Conservation (phyloP, 192 early-diverging fungal genomes). For the Rhizophlyctis rosea region DNA sequence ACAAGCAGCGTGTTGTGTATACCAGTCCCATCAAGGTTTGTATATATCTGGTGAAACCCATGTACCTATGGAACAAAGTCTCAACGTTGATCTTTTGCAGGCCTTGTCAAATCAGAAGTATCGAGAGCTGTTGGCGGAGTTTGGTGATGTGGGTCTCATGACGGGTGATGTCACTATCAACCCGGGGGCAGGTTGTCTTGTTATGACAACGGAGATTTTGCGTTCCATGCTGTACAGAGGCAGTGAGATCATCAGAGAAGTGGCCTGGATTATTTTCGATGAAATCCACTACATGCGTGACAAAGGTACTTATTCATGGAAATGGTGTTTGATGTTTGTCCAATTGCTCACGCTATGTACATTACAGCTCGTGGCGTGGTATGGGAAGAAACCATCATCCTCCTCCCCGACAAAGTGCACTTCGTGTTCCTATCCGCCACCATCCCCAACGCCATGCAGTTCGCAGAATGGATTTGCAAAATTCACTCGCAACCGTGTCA, state of each 20-base stretch:
- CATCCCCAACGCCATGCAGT: slow-evolving; percentile 98
- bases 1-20: slow-evolving; percentile 95
- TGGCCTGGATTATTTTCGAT: slow-evolving; percentile 97
- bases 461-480: slow-evolving; percentile 97
- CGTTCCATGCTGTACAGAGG: slow-evolving; percentile 96
- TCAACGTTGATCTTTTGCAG: slow-evolving; percentile 29
- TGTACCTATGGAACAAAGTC: background rate
- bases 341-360: too few species aligned
- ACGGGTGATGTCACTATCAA: slow-evolving; percentile 98
- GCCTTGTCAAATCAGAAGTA: slow-evolving; percentile 99
- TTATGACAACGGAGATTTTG: slow-evolving; percentile 99
- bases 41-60: background rate
- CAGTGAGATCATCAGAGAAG: slow-evolving; percentile 92
- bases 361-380: slow-evolving; percentile 91
- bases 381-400: slow-evolving; percentile 98
- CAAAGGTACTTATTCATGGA: slow-evolving; percentile 58
- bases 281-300: slow-evolving; percentile 99
- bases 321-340: too few species aligned
- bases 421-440: slow-evolving; percentile 97
- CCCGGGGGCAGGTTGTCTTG: slow-evolving; percentile 84
- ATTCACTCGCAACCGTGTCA: slow-evolving; percentile 97
- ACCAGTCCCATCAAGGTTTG: slow-evolving; percentile 92
- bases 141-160: slow-evolving; percentile 98
- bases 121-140: slow-evolving; percentile 89
- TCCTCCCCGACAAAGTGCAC: slow-evolving; percentile 88